Evolutionary conservation across 2,329 filamentous ascomycete species (phyloP).

Genomic region (Trichoderma atrobrunneum): DNA sequence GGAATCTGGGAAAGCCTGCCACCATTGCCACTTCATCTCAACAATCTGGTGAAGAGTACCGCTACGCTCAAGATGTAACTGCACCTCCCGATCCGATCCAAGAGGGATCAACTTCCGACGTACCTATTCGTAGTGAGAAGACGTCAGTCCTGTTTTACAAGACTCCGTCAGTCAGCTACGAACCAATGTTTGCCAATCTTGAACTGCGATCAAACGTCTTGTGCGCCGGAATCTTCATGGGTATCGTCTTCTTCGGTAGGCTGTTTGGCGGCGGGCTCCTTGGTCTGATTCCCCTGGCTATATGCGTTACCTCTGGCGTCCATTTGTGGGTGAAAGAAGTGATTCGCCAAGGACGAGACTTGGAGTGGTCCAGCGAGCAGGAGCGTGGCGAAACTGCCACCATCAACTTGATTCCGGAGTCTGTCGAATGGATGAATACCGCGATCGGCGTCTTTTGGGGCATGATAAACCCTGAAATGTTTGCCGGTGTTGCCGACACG

Average conservation of each 20-base stretch:
- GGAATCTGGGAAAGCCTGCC: constrained; percentile 75
- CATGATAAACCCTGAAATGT: constrained; percentile 92
- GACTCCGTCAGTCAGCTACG: constrained; percentile 83
- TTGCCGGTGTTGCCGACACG: constrained; percentile 85
- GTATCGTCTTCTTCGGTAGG: constrained; percentile 73
- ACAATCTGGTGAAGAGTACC: constrained; percentile 78
- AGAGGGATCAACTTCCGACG: constrained; percentile 81
- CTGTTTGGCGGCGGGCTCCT: constrained; percentile 75
- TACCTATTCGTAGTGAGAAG: constrained; percentile 94
- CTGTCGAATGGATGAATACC: constrained; percentile 94
- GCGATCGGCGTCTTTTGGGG: constrained; percentile 83
- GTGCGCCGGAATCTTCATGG: constrained; percentile 66
- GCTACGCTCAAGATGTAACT: constrained; percentile 80
- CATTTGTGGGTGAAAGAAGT: constrained; percentile 90
- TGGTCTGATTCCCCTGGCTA: constrained; percentile 70
- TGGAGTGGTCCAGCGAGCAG: constrained; percentile 87
- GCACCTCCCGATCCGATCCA: constrained; percentile 85
- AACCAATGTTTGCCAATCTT: constrained; percentile 77
- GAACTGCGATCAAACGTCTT: constrained; percentile 73
- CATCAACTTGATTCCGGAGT: constrained; percentile 86
- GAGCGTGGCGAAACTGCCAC: constrained; percentile 81
- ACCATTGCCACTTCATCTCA: constrained; percentile 67
- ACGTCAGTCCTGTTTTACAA: constrained; percentile 96
- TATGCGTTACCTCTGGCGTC: constrained; percentile 71
- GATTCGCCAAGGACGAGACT: constrained; percentile 73